Conservation (phyloP, 495 filamentous ascomycete genomes). For the Filosporella fistucella region DNA sequence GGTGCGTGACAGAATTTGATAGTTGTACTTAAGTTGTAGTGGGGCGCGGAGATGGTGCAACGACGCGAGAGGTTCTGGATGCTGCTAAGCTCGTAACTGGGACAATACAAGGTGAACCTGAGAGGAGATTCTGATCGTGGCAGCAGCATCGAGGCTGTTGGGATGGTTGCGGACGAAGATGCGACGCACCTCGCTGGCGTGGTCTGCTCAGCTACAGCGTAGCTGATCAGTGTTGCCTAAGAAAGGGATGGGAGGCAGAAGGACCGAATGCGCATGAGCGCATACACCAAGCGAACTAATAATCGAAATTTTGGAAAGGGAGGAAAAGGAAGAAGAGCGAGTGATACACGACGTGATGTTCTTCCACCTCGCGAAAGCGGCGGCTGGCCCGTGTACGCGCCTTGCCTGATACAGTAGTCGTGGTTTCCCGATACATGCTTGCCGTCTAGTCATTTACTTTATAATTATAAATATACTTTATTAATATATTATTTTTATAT, state of each 20-base stretch:
- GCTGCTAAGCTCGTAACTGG: slow-evolving; percentile 12
- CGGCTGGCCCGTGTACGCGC: slow-evolving; percentile 17
- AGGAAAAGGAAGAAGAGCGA: slow-evolving; percentile 10
- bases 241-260: background rate
- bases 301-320: slow-evolving; percentile 9
- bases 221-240: background rate
- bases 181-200: slow-evolving; percentile 1
- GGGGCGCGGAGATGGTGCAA: slow-evolving; percentile 5
- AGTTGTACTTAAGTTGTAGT: too few species aligned
- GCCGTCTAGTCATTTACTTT: too few species aligned
- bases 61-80: slow-evolving; percentile 1
- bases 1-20: too few species aligned
- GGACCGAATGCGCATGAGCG: slow-evolving; percentile 9
- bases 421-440: too few species aligned
- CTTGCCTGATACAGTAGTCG: slow-evolving; percentile 9
- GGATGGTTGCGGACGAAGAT: slow-evolving; percentile 10
- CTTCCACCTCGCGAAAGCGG: slow-evolving; percentile 20
- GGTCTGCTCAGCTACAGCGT: slow-evolving; percentile 10
- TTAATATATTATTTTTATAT: too few species aligned
- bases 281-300: background rate
- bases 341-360: background rate
- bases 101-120: slow-evolving; percentile 7
- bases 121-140: slow-evolving; percentile 11
- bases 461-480: too few species aligned
- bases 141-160: slow-evolving; percentile 8